A percentile compares a stretch with the other conserved stretches of the same genome.
These are phyloP conservation scores for Rhododendron griersonianum DNA, from an alignment of 148 eudicot species.

Conservation along the genomic window DNA sequence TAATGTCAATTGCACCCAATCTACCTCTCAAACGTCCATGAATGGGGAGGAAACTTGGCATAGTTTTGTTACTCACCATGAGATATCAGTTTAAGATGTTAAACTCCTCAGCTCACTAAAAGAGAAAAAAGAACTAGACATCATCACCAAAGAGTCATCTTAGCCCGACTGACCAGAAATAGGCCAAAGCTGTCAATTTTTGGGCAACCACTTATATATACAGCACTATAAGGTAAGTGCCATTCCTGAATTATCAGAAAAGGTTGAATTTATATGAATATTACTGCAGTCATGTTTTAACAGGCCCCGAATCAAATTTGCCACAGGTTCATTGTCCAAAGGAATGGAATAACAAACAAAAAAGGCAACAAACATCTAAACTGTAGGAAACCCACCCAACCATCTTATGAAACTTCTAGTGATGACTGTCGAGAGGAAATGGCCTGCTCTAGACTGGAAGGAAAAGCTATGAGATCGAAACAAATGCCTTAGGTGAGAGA, in stretches of 20 bases:
- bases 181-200: background rate
- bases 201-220: background rate
- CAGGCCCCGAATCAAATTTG: background rate
- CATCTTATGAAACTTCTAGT: background rate
- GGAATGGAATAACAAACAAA: background rate
- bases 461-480: background rate
- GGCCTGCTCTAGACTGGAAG: background rate
- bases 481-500: background rate
- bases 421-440: background rate
- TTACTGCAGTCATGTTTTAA: background rate
- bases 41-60: background rate
- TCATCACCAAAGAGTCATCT: background rate
- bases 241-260: background rate
- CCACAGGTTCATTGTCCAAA: background rate
- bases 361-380: background rate
- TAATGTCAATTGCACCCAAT: background rate
- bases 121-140: background rate
- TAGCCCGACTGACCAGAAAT: background rate
- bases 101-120: background rate
- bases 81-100: background rate
- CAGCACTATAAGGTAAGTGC: background rate
- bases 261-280: background rate
- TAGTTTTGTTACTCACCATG: background rate
- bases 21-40: background rate
- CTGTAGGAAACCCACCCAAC: background rate